phyloP scores from a whole-genome alignment of 1,139 yeast species.

The Candida smagusa region DNA sequence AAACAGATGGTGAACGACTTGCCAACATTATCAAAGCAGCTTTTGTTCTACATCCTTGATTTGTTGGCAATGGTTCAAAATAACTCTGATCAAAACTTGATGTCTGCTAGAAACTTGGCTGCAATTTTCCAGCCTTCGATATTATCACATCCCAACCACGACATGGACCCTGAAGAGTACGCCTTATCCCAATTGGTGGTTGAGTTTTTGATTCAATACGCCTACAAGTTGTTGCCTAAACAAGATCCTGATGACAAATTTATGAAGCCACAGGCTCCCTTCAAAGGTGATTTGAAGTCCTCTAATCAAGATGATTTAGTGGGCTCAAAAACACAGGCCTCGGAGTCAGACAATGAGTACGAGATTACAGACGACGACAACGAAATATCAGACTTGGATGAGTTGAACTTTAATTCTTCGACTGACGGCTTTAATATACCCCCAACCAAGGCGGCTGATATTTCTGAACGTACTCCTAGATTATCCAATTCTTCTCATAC shows the following conservation, averaged over 20 bases:
- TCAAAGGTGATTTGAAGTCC: conserved; percentile 54
- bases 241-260: conserved; percentile 11
- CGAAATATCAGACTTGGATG: conserved; percentile 18
- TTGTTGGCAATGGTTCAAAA: conserved; percentile 82
- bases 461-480: neutral
- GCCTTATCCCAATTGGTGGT: conserved; percentile 83
- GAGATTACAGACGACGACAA: conserved; percentile 31
- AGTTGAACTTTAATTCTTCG: conserved; percentile 6
- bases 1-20: conserved; percentile 62
- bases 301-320: conserved; percentile 52
- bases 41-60: conserved; percentile 85
- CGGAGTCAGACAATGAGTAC: conserved; percentile 30
- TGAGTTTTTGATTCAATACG: conserved; percentile 84
- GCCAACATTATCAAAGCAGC: conserved; percentile 72
- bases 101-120: conserved; percentile 92
- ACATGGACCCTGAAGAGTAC: conserved; percentile 87
- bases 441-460: neutral
- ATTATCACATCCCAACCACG: conserved; percentile 88
- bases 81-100: conserved; percentile 71
- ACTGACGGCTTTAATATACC: neutral
- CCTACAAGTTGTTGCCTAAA: conserved; percentile 68
- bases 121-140: conserved; percentile 96
- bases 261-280: conserved; percentile 13
- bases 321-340: conserved; percentile 21
- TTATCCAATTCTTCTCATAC: neutral